Percentiles rank a stretch among this genome's conserved stretches.
phyloP scores from a whole-genome alignment of 2,329 filamentous ascomycete species.

The Dothistroma pini region DNA sequence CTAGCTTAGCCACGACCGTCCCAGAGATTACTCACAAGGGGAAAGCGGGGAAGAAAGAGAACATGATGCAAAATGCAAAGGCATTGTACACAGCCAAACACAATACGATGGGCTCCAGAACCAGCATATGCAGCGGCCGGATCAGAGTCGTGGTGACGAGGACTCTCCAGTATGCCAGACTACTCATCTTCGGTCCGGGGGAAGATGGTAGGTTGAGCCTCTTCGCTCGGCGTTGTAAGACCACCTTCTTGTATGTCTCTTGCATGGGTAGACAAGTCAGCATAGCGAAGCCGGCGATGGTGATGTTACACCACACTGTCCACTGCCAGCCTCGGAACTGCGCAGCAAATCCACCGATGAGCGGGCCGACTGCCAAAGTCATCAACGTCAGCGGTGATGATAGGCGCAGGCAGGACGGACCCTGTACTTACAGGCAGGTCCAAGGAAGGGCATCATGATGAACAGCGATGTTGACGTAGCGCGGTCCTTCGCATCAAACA shows the following conservation, averaged over 20 bases:
- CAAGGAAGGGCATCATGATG: conserved; percentile 41
- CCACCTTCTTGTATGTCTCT: conserved; percentile 56
- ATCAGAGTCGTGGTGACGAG: conserved; percentile 33
- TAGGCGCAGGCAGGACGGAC: not conserved
- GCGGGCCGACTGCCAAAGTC: not conserved
- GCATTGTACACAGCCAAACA: conserved; percentile 32
- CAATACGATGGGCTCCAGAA: conserved; percentile 37
- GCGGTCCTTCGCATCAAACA: conserved; percentile 35
- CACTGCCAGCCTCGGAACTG: conserved; percentile 43
- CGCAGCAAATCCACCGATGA: conserved; percentile 41
- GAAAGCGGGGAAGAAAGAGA: conserved; percentile 35
- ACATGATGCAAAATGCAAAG: conserved; percentile 33
- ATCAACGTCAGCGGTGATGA: not conserved
- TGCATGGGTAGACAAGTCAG: conserved; percentile 42
- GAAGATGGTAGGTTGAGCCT: conserved; percentile 30
- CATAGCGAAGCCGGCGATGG: conserved; percentile 39
- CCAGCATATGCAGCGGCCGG: conserved; percentile 35
- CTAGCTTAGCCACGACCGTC: too few relatives aligned
- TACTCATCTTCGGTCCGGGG: conserved; percentile 20
- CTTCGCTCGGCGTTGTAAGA: conserved; percentile 41
- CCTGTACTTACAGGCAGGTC: conserved; percentile 32
- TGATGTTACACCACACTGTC: conserved; percentile 44
- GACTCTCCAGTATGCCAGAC: conserved; percentile 30
- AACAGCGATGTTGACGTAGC: conserved; percentile 38
- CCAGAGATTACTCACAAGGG: conserved; percentile 17